Conservation (phyloP, 1,284 basidiomycete species). For the Pterula multifida region DNA sequence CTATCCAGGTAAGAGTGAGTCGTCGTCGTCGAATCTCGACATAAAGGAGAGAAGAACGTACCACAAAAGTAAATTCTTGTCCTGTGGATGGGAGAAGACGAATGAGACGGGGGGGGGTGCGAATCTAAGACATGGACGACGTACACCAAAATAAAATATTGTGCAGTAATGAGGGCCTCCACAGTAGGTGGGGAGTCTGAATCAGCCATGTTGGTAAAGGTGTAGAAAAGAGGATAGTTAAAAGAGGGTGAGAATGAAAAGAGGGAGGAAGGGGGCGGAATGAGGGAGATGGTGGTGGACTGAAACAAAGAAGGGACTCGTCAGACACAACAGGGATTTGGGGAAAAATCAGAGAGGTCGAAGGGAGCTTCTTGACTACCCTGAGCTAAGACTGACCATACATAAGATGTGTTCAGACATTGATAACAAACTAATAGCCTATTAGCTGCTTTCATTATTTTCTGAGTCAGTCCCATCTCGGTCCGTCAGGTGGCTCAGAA, state of each 20-base stretch:
- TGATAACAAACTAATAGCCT: too few relatives aligned
- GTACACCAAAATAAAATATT: constrained; percentile 32
- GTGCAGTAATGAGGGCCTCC: constrained; percentile 25
- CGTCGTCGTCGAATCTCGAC: neutral
- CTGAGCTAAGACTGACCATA: neutral
- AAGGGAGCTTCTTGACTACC: too few relatives aligned
- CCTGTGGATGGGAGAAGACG: constrained; percentile 18
- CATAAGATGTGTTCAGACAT: too few relatives aligned
- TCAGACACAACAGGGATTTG: neutral
- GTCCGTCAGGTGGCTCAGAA: too few relatives aligned
- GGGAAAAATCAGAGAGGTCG: too few relatives aligned
- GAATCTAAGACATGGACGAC: too few relatives aligned
- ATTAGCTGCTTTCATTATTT: too few relatives aligned
- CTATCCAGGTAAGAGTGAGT: constrained; percentile 23
- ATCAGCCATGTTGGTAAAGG: constrained; percentile 15
- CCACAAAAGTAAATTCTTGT: constrained; percentile 76
- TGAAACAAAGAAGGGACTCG: constrained; percentile 22
- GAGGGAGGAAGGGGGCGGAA: constrained; percentile 1
- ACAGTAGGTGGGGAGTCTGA: neutral
- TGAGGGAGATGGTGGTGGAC: constrained; percentile 21
- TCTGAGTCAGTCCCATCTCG: too few relatives aligned
- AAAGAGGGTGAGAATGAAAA: constrained; percentile 11
- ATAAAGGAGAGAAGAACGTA: constrained; percentile 29
- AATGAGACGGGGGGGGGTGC: too few relatives aligned
- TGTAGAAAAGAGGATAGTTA: constrained; percentile 11